Conservation (phyloP, 345 rosid genomes). For the Abelmoschus esculentus region DNA sequence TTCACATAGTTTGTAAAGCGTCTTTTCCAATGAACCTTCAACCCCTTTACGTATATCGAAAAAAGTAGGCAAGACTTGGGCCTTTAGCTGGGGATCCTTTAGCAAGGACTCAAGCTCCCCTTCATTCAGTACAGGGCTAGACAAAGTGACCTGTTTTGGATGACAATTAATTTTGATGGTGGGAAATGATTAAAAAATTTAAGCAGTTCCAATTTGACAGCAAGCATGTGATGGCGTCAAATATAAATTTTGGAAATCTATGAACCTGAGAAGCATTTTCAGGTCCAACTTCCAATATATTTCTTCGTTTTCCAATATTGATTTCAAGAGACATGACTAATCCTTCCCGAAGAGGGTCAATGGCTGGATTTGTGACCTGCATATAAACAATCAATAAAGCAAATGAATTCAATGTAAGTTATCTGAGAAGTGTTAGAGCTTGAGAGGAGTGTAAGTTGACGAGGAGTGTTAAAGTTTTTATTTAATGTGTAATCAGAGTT, state of each 20-base stretch:
- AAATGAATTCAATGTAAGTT: not conserved
- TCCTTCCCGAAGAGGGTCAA: constrained; percentile 96
- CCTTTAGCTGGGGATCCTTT: constrained; percentile 60
- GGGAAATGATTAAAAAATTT: not conserved
- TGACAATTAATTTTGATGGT: not conserved
- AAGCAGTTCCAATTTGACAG: not conserved
- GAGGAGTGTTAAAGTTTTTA: too few relatives aligned
- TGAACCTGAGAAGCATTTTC: constrained; percentile 91
- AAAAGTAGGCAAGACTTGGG: constrained; percentile 60
- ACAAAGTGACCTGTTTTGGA: constrained; percentile 55
- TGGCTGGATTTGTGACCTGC: constrained; percentile 98
- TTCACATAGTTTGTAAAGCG: constrained; percentile 66
- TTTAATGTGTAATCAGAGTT: too few relatives aligned
- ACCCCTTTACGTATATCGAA: constrained; percentile 88
- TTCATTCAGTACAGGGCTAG: constrained; percentile 87
- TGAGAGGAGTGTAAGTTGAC: too few relatives aligned
- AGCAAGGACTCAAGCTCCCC: constrained; percentile 74
- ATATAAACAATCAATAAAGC: constrained; percentile 10
- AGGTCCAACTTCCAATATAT: constrained; percentile 86
- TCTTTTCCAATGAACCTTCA: constrained; percentile 84
- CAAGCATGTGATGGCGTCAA: constrained; percentile 5
- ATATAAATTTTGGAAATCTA: constrained; percentile 7
- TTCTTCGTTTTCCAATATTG: constrained; percentile 87
- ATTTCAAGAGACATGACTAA: constrained; percentile 98
- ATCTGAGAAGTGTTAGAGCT: too few relatives aligned